These are phyloP conservation scores for Kodamaea fukazawae DNA, from an alignment of 805 yeast genomes.

Conservation along the genomic window DNA sequence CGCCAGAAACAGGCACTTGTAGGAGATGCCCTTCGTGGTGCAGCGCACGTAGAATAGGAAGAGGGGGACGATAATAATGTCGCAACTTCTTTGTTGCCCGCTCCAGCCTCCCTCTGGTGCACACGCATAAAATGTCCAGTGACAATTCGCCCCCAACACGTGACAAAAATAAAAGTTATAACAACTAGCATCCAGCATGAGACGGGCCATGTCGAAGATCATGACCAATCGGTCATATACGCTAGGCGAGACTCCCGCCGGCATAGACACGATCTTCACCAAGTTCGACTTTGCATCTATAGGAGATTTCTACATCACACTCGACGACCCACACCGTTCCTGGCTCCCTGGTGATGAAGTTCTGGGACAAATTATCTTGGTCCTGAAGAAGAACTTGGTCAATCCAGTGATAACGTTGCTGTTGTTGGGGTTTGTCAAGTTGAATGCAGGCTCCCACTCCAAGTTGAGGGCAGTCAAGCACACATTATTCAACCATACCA, in stretches of 20 bases:
- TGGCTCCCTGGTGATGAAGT: slow-evolving; percentile 82
- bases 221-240: slow-evolving; percentile 21
- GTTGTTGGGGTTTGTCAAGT: slow-evolving; percentile 54
- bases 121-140: no score
- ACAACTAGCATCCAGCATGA: slow-evolving; percentile 30
- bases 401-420: slow-evolving; percentile 54
- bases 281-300: slow-evolving; percentile 27
- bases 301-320: slow-evolving; percentile 66
- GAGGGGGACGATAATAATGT: no score
- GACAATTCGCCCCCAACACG: no score
- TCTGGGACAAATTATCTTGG: slow-evolving; percentile 59
- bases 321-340: slow-evolving; percentile 71
- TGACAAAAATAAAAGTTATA: no score
- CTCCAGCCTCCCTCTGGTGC: no score
- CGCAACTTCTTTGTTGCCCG: no score
- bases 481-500: slow-evolving; percentile 55
- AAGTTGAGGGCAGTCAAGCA: slow-evolving; percentile 53
- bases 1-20: no score
- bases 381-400: slow-evolving; percentile 52
- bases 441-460: slow-evolving; percentile 51
- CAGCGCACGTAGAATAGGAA: no score
- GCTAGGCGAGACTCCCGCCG: background rate
- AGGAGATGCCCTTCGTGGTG: no score
- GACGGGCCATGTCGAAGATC: slow-evolving; percentile 51
- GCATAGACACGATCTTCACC: slow-evolving; percentile 10